Evolutionary conservation across 805 yeast species (phyloP), one percentile per base, ranked within the genome.

Genomic region (Sungouiella blattae): DNA sequence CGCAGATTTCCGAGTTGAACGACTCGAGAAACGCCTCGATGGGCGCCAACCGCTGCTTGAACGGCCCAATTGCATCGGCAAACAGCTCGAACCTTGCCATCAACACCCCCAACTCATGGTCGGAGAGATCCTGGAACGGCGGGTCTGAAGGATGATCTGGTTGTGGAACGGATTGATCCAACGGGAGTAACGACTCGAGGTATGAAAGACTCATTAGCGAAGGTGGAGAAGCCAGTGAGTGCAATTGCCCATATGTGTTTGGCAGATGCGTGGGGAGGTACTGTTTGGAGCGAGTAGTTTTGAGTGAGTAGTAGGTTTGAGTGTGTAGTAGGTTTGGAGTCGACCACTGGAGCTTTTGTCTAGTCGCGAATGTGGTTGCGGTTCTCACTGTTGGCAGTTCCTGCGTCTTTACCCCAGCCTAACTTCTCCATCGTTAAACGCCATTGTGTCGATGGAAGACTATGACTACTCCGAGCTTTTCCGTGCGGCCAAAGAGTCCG

Each of bases 1-100:
- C 46, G 13, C 43, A 38, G 36, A 67, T 67, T 40, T 82, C 82
- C 3, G 50, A 38, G 50, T 81, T 81, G 58, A 88, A 86, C 21
- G 63, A 58, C 8, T 53, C 52, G 31, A 87, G 60, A 39, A 78
- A 76, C 1, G 58, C 55, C 39, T 73, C 75, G 21, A 85, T 60
- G 3, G 86, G 83, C 24, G 52, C 57, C 25, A 78, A 43, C 33
- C 60, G 63, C 9, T 36, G 35, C 28, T 35, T 25, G 28, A 33
- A 44, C 6, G 50, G 51, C 13, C 28, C 16, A 14, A 47, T 20
- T 9, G 32, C 24, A 21, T 32, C 46, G 38, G 21, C 31, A 24
- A 41, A 45, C 25, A 13, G 15, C 26, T 40, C 46, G 34, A 38
- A 47, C n/a, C 39, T 38, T 11, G 51, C 31, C 40, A 37, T 40